Conservation (phyloP, 176 grass and related monocot genomes). For the Puccinellia tenuiflora region DNA sequence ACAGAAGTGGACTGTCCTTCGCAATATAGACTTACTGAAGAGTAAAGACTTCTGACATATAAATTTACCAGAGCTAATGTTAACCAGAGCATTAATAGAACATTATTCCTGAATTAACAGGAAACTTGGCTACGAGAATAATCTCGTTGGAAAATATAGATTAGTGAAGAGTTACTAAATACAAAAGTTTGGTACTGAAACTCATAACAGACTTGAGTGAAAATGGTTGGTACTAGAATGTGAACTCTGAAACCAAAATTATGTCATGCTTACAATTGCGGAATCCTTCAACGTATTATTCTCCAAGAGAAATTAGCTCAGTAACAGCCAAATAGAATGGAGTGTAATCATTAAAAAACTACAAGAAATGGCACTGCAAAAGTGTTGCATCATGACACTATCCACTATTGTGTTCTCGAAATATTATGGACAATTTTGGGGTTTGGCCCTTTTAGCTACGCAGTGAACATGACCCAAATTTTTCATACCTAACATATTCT, state of each 20-base stretch:
- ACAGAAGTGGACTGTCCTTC: background rate
- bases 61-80: background rate
- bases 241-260: background rate
- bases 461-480: background rate
- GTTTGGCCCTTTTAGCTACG: background rate
- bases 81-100: conserved; percentile 14
- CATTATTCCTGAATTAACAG: background rate
- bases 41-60: background rate
- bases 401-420: background rate
- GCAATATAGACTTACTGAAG: background rate
- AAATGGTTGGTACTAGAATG: background rate
- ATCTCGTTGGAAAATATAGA: background rate
- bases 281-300: background rate
- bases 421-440: background rate
- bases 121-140: background rate
- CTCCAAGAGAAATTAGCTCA: background rate
- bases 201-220: background rate
- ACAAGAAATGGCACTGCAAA: background rate
- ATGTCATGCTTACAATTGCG: background rate
- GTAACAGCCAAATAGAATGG: background rate
- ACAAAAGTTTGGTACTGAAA: background rate
- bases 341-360: background rate
- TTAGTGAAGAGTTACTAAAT: background rate
- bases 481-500: background rate
- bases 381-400: conserved; percentile 12